phyloP scores from a whole-genome alignment of 441 rosid species.

The Omphalea diandra region DNA sequence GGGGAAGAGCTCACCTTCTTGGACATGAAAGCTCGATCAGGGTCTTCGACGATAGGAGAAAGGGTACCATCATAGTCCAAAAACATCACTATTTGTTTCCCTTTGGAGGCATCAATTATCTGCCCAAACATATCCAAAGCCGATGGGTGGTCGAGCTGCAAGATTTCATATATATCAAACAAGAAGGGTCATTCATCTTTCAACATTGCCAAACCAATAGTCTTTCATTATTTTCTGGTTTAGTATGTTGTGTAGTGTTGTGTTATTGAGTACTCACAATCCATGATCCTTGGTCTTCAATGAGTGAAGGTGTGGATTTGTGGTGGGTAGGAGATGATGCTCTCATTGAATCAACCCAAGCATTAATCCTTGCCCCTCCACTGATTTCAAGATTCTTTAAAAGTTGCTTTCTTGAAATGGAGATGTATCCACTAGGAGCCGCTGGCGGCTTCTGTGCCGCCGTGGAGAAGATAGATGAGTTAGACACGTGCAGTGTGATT shows the following conservation, averaged over 20 bases:
- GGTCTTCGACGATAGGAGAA: slow-evolving; percentile 88
- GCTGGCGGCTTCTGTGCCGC: slow-evolving; percentile 69
- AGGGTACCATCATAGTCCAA: slow-evolving; percentile 94
- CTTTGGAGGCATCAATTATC: slow-evolving; percentile 63
- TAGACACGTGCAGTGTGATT: slow-evolving; percentile 36
- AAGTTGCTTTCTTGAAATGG: slow-evolving; percentile 51
- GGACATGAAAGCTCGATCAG: slow-evolving; percentile 94
- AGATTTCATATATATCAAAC: slow-evolving; percentile 5
- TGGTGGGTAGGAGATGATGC: slow-evolving; percentile 89
- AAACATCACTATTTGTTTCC: slow-evolving; percentile 90
- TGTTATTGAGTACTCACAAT: slow-evolving; percentile 40
- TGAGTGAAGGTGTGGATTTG: slow-evolving; percentile 45
- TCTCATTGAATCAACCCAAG: slow-evolving; percentile 88
- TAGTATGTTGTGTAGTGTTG: not conserved
- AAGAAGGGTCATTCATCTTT: not conserved
- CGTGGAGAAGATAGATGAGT: slow-evolving; percentile 42
- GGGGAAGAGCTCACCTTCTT: slow-evolving; percentile 43
- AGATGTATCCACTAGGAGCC: slow-evolving; percentile 52
- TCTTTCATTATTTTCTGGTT: not conserved
- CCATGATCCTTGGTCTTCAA: slow-evolving; percentile 55
- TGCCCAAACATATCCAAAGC: slow-evolving; percentile 76
- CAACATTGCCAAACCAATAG: not conserved
- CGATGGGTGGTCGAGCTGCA: slow-evolving; percentile 74
- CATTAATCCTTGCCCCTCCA: slow-evolving; percentile 57
- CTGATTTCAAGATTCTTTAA: slow-evolving; percentile 66